phyloP scores from a whole-genome alignment of 2,329 filamentous ascomycete genomes.

The Microcyclospora pomicola region DNA sequence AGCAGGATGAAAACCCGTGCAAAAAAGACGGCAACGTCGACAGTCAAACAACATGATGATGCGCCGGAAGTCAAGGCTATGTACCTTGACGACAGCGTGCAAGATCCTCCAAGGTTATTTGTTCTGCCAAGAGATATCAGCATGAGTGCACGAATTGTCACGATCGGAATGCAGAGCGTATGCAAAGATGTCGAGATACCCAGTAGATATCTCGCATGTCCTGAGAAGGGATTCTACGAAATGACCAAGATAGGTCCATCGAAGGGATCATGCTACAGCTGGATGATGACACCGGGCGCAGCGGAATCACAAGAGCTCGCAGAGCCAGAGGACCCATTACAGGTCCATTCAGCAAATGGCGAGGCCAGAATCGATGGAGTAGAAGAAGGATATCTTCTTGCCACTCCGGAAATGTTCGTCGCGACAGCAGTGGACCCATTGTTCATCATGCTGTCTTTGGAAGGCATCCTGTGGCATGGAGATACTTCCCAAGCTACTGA shows the following conservation, averaged over 20 bases:
- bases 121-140: constrained; percentile 42
- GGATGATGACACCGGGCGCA: constrained; percentile 34
- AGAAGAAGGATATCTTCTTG: constrained; percentile 41
- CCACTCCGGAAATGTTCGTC: constrained; percentile 61
- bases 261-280: constrained; percentile 38
- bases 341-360: background rate
- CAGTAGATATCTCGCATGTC: constrained; percentile 44
- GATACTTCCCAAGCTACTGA: constrained; percentile 6
- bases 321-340: constrained; percentile 4
- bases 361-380: constrained; percentile 2
- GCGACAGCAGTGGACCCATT: constrained; percentile 74
- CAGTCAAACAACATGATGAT: background rate
- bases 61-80: background rate
- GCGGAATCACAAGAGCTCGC: constrained; percentile 1
- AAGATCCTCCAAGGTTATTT: constrained; percentile 39
- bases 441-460: constrained; percentile 62
- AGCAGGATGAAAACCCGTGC: constrained; percentile 19
- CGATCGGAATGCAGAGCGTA: constrained; percentile 41
- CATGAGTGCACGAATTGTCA: constrained; percentile 40
- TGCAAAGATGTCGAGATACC: constrained; percentile 20
- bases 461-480: background rate
- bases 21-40: constrained; percentile 10
- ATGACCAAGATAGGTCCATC: constrained; percentile 44
- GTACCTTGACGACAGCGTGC: constrained; percentile 22
- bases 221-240: constrained; percentile 44